These are phyloP conservation scores for Aegilops speltoides DNA, from an alignment of 176 grass and related monocot species.

Conservation along the genomic window DNA sequence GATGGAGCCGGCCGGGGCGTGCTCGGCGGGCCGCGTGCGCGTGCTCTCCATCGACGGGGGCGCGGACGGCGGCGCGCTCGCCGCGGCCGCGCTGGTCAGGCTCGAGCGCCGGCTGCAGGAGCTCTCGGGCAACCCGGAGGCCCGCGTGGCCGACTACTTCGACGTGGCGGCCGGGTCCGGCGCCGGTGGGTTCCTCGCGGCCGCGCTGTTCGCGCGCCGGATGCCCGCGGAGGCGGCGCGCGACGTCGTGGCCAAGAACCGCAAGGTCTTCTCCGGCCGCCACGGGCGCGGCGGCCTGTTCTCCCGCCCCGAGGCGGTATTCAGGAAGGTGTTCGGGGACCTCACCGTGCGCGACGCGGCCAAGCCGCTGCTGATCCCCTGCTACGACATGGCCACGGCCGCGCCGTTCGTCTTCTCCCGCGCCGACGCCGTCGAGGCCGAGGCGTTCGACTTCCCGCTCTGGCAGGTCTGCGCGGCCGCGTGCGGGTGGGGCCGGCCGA, in stretches of 20 bases:
- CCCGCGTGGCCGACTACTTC: constrained; percentile 55
- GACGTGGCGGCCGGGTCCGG: constrained; percentile 73
- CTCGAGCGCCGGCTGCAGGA: constrained; percentile 55
- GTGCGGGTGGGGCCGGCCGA: constrained; percentile 36
- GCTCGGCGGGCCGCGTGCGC: constrained; percentile 39
- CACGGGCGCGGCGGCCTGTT: not conserved
- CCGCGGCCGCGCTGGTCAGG: constrained; percentile 44
- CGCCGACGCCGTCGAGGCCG: constrained; percentile 83
- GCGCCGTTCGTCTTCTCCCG: constrained; percentile 92
- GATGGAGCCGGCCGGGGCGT: not conserved
- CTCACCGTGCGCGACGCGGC: constrained; percentile 55
- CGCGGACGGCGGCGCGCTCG: constrained; percentile 40
- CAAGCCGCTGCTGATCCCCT: constrained; percentile 80
- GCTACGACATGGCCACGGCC: constrained; percentile 61
- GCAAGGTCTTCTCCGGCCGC: constrained; percentile 29
- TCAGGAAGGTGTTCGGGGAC: constrained; percentile 56
- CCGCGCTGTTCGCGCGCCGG: constrained; percentile 54
- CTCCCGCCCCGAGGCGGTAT: constrained; percentile 9
- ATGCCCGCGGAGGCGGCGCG: constrained; percentile 57
- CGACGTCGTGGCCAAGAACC: constrained; percentile 41
- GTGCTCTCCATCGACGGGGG: constrained; percentile 71
- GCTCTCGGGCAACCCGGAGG: constrained; percentile 49
- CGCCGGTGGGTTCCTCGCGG: constrained; percentile 59
- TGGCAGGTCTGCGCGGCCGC: constrained; percentile 67
- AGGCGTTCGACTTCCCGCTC: constrained; percentile 84